phyloP scores from a whole-genome alignment of 2,329 filamentous ascomycete species.

The Lecanicillium sp. region DNA sequence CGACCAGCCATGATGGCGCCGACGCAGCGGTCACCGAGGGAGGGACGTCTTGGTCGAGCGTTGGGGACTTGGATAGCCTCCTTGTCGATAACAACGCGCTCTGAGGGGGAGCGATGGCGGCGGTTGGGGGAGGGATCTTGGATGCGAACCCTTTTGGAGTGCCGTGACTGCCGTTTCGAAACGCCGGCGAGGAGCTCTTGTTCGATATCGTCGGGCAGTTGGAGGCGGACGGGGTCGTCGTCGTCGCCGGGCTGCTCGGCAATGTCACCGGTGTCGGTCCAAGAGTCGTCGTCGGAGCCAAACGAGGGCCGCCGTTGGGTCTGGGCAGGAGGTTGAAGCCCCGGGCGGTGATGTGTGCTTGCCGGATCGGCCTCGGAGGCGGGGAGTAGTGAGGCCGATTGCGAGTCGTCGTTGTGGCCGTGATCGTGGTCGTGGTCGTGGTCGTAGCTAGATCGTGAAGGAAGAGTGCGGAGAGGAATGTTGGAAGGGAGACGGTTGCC shows the following conservation, averaged over 20 bases:
- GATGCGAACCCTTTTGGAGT: slow-evolving; percentile 61
- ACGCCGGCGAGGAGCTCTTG: slow-evolving; percentile 48
- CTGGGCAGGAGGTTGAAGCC: slow-evolving; percentile 11
- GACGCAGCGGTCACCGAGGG: slow-evolving; percentile 60
- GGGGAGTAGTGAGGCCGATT: slow-evolving; percentile 34
- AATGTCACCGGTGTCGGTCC: slow-evolving; percentile 92
- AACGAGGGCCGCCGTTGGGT: slow-evolving; percentile 27
- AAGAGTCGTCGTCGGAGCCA: slow-evolving; percentile 52
- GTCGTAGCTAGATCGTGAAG: slow-evolving; percentile 26
- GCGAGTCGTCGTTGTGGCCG: slow-evolving; percentile 19
- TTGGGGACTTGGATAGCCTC: slow-evolving; percentile 78
- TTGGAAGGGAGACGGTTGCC: slow-evolving; percentile 66
- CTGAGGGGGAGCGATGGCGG: slow-evolving; percentile 25
- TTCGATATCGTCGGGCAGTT: slow-evolving; percentile 58
- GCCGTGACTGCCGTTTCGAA: slow-evolving; percentile 30
- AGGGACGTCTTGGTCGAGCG: slow-evolving; percentile 53
- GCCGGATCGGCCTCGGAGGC: slow-evolving; percentile 37
- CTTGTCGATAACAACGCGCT: slow-evolving; percentile 45
- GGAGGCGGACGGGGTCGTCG: slow-evolving; percentile 71
- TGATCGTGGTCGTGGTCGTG: slow-evolving; percentile 16
- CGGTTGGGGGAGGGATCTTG: slow-evolving; percentile 36
- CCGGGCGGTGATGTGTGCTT: too few relatives aligned
- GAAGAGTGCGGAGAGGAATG: slow-evolving; percentile 77
- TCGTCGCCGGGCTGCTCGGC: slow-evolving; percentile 81
- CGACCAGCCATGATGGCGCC: slow-evolving; percentile 81